Evolutionary conservation across 2,329 filamentous ascomycete genomes (phyloP), one percentile per base, ranked within the genome.

Genomic region (Fusarium tupiense): DNA sequence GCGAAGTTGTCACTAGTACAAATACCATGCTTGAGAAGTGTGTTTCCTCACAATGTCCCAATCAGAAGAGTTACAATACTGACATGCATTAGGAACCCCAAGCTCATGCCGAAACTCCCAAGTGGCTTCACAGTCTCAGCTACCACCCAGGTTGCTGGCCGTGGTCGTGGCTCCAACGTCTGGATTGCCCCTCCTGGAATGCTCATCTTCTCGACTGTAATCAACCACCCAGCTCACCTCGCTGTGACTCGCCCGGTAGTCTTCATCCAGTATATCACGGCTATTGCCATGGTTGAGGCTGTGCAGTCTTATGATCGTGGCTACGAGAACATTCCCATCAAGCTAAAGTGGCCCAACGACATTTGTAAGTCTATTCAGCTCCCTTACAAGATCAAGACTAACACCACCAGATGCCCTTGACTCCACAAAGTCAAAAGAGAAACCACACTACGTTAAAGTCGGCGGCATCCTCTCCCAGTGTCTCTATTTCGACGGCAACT

Each of bases 291-390:
- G 47, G 92, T 97, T 6, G 90, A 94, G 71, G 96, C 94, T 0
- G 91, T 98, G 71, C 92, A 93, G 72, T 88, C 87, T 33, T 98
- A 98, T 79, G 94, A 92, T 56, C 83, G 83, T 6, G 94, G 92
- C 13, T 98, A 97, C 82, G 87, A 90, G 11, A 86, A 90, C 0
- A 82, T 98, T 9, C 93, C 94, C 2, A 88, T 99, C 46, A 95
- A 93, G 80, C 84, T 99, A 38, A 99, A 99, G 82, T 99, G 96
- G 96, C 96, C 96, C 17, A 99, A 99, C 78, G 96, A 99, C 80
- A 94, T 99, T 62, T 96, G 91, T 91, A 83, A 82, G 87, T 63
- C 10, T 13, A 9, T 1, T 4, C 4, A 5, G 1, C 6, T 29
- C 2, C 31, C 8, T 10, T 11, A 2, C 4, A 29, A 6, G 14